These are phyloP conservation scores for Trichoderma simmonsii DNA, from an alignment of 2,329 filamentous ascomycete species.

Conservation along the genomic window DNA sequence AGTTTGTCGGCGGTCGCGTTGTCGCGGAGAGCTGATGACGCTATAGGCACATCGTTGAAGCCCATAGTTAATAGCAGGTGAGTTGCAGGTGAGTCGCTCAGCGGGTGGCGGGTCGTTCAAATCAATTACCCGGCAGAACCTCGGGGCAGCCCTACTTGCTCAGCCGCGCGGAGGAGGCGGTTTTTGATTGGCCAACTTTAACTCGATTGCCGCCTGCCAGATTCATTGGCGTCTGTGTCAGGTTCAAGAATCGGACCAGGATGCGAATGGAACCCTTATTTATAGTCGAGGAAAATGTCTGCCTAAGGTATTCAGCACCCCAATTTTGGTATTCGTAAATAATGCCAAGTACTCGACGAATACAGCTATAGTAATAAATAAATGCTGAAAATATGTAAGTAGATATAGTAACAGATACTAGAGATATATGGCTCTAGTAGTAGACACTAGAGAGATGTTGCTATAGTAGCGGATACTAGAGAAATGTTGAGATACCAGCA, in stretches of 20 bases:
- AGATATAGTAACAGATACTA: no score
- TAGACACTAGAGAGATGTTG: no score
- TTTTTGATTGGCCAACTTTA: constrained; percentile 2
- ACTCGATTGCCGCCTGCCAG: neutral
- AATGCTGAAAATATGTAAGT: no score
- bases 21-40: neutral
- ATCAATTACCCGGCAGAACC: constrained; percentile 8
- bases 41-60: neutral
- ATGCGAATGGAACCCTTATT: no score
- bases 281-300: no score
- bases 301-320: neutral
- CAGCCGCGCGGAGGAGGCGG: neutral
- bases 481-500: no score
- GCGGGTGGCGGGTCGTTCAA: neutral
- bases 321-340: neutral
- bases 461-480: no score
- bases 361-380: no score
- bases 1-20: neutral
- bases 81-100: neutral
- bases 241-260: no score
- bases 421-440: no score
- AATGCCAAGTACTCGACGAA: no score
- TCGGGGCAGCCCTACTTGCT: neutral
- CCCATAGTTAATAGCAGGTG: neutral
- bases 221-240: neutral